These are phyloP conservation scores for Boletus pseudo-olivaceus DNA, from an alignment of 768 basidiomycete species.

Conservation along the genomic window DNA sequence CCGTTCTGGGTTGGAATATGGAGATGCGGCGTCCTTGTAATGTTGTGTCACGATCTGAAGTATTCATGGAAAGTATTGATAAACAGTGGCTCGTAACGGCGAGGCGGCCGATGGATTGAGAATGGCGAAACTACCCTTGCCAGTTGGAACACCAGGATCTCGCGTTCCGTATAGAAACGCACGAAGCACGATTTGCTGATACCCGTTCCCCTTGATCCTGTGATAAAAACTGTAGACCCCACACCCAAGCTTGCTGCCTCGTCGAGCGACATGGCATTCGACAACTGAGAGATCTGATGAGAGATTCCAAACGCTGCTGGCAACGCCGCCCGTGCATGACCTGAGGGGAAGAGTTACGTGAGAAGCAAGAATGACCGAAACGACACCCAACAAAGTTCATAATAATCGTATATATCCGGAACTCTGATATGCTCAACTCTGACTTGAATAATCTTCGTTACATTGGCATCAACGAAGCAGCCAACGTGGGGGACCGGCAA, in stretches of 20 bases:
- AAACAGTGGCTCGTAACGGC: slow-evolving; percentile 59
- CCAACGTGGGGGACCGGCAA: slow-evolving; percentile 69
- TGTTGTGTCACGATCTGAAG: slow-evolving; percentile 39
- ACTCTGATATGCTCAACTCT: slow-evolving; percentile 70
- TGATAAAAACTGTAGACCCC: too few relatives aligned
- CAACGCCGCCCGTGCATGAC: slow-evolving; percentile 1
- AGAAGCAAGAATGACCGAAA: neutral
- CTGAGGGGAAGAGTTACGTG: slow-evolving; percentile 19
- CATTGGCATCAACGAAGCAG: slow-evolving; percentile 75
- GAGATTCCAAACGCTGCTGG: slow-evolving; percentile 32
- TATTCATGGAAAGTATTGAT: slow-evolving; percentile 58
- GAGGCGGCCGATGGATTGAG: slow-evolving; percentile 45
- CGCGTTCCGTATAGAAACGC: slow-evolving; percentile 60
- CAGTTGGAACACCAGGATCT: slow-evolving; percentile 62
- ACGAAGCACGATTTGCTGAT: slow-evolving; percentile 36
- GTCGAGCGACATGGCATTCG: slow-evolving; percentile 55
- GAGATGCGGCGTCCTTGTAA: too few relatives aligned
- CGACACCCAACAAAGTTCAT: slow-evolving; percentile 45
- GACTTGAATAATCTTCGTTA: slow-evolving; percentile 75
- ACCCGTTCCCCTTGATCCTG: neutral
- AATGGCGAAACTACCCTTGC: slow-evolving; percentile 78
- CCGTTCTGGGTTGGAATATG: slow-evolving; percentile 51
- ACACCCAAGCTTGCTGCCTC: too few relatives aligned
- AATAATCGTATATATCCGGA: slow-evolving; percentile 49
- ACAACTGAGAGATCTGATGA: slow-evolving; percentile 51